Base-by-base conservation (phyloP, 768 basidiomycete species). In the Rhodotorula paludigena region DNA sequence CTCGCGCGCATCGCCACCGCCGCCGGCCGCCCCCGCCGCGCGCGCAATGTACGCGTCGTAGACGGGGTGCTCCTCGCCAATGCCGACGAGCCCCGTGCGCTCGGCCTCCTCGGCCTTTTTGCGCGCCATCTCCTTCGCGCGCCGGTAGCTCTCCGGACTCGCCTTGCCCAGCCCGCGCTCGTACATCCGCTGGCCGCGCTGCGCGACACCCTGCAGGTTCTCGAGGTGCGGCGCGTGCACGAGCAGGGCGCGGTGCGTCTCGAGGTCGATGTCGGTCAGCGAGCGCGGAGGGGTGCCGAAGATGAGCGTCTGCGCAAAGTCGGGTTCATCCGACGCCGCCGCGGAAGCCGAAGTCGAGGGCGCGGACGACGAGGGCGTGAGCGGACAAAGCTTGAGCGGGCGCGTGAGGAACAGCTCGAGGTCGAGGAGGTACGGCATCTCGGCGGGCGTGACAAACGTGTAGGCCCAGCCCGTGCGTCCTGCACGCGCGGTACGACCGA, bases 381-480 rank as follows among this genome's bases (percentile, higher is more conserved):
- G 38, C 18, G 72, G 74, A 35, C 65, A 60, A 25, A 69, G 54
- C 21, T 58, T 59, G 48, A 96, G 77, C 1, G 91, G 89, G 10
- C 89, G 85, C 8, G 86, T 88, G 42, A 98, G 83, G 80, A 97
- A 96, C 44, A 94, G 84, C 74, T 97, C 92, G 48, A 99, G 82
- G 76, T 99, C 96, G 69, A 93, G 82, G 33, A 98, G 83, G 79
- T 89, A 89, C 0, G 93, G 92, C 39, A 97, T 82, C 75, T 99
- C 96, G 20, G 83, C 76, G 3, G 60, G n/a, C 7, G 89, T 89
- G 60, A 96, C 83, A 76, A 99, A 90, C 5, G 90, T 92, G 90
- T 91, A 97, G 3, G 94, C 94, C 88, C 91, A 92, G 39, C 96
- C 96, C 76, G 86, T 87, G 61, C 92, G 83, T 21, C 96, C 96